Evolutionary conservation across 2,329 filamentous ascomycete species (phyloP), one percentile per base, ranked within the genome.

Genomic region (Huntiella savannae): DNA sequence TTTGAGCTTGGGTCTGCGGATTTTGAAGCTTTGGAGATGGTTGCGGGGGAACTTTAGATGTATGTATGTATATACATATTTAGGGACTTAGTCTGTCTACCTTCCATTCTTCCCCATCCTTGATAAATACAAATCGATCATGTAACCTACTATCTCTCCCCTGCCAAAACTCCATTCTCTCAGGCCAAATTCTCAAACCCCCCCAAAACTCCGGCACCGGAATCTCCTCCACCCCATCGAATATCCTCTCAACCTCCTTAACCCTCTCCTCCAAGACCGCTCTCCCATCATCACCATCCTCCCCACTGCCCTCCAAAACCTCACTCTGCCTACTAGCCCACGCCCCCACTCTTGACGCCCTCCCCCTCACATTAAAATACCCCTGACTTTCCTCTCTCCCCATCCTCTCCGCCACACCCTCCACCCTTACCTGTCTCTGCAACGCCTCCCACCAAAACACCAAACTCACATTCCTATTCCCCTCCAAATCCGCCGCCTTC

Each of bases 191-290:
- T 54, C 88, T 76, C 59, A 95, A 59, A 0, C 91, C 91, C 28
- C 91, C 91, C 91, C 91, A 98, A 60, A 94, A 95, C 7, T 82
- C 79, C 3, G 91, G 91, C 43, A 95, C 77, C 1, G 87, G 87
- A 53, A 98, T 93, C 48, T 82, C 63, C 22, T 93, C 82, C 52
- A 72, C 57, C 2, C 76, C 82, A 37, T 78, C 71, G 59, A 94
- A 98, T 54, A 66, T 70, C 59, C 71, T 64, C 65, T 93, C 82
- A 33, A 78, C 71, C 56, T 93, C 84, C 52, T 67, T 68, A 0
- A 96, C 86, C 68, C 79, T 78, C 33, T 67, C 64, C 57, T 94
- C 84, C 50, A 98, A 63, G 63, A 83, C 69, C 51, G 70, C 72
- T 42, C 88, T 69, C 3, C 81, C 82, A 54, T 83, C 79, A 47